A percentile compares a stretch with the other conserved stretches of the same genome.
These are phyloP conservation scores for Astrothelium macrocarpum DNA, from an alignment of 495 filamentous ascomycete species.

Conservation along the genomic window DNA sequence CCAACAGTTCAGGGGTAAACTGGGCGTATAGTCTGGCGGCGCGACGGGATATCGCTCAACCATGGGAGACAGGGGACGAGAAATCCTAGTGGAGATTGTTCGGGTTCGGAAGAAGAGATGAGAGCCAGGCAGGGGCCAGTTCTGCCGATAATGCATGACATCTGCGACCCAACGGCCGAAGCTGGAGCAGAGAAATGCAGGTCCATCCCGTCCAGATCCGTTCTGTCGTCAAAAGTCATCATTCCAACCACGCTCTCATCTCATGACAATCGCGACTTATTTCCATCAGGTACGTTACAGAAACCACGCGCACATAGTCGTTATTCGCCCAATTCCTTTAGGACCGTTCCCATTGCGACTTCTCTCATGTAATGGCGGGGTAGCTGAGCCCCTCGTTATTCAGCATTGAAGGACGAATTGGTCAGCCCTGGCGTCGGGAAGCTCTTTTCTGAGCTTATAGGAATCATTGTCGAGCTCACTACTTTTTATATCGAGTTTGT, in stretches of 20 bases:
- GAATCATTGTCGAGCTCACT: not conserved
- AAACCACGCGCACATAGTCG: not conserved
- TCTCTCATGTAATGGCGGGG: not conserved
- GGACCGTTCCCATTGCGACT: not conserved
- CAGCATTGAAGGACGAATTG: not conserved
- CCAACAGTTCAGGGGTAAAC: not conserved
- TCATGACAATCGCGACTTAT: not conserved
- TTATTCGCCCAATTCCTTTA: not conserved
- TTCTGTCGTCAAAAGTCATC: not conserved
- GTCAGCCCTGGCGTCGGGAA: not conserved
- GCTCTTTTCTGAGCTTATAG: not conserved
- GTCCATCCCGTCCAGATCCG: not conserved
- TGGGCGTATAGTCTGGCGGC: not conserved
- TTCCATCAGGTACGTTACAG: not conserved
- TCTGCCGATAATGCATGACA: not conserved
- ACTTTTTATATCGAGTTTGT: too few relatives aligned
- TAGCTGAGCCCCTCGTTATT: constrained; percentile 1
- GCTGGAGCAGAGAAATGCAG: not conserved
- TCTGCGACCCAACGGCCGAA: not conserved
- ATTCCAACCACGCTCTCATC: not conserved
- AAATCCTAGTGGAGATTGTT: not conserved
- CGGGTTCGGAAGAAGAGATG: constrained; percentile 2
- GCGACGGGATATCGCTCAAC: not conserved
- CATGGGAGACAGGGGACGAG: not conserved
- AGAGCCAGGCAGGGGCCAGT: not conserved